These are phyloP conservation scores for Circinella minor DNA, from an alignment of 371 early-diverging fungal species.

Conservation along the genomic window DNA sequence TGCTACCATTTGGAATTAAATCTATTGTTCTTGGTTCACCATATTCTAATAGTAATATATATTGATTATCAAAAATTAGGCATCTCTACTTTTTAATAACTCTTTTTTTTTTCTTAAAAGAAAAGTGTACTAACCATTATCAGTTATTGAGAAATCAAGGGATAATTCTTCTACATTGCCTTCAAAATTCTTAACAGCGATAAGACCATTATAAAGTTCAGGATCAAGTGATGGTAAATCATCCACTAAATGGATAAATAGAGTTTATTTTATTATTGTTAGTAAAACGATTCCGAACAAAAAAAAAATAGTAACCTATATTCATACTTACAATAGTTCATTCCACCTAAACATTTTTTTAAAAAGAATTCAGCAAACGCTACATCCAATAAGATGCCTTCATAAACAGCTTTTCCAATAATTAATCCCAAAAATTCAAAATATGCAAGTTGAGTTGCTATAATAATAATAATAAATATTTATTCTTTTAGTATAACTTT, in stretches of 20 bases:
- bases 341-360: conserved; percentile 83
- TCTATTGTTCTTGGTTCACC: conserved; percentile 67
- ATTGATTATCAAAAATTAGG: too few relatives aligned
- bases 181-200: conserved; percentile 80
- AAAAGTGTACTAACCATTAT: conserved; percentile 49
- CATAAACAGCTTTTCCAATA: conserved; percentile 93
- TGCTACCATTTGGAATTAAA: conserved; percentile 77
- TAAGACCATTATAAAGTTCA: conserved; percentile 82
- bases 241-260: conserved; percentile 57
- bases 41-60: conserved; percentile 28
- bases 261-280: too few relatives aligned
- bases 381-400: conserved; percentile 91
- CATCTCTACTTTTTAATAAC: neutral
- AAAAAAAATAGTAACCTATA: too few relatives aligned
- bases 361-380: conserved; percentile 94
- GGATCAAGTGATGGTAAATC: conserved; percentile 91
- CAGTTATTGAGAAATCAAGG: conserved; percentile 82
- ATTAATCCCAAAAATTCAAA: conserved; percentile 91
- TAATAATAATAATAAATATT: neutral
- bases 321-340: conserved; percentile 61
- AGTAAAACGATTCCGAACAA: too few relatives aligned
- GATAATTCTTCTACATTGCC: conserved; percentile 79
- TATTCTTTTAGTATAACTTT: too few relatives aligned
- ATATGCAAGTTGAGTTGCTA: conserved; percentile 65
- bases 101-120: too few relatives aligned